phyloP scores from a whole-genome alignment of 352 stramenopile species.

The Globisporangium cylindrosporum region DNA sequence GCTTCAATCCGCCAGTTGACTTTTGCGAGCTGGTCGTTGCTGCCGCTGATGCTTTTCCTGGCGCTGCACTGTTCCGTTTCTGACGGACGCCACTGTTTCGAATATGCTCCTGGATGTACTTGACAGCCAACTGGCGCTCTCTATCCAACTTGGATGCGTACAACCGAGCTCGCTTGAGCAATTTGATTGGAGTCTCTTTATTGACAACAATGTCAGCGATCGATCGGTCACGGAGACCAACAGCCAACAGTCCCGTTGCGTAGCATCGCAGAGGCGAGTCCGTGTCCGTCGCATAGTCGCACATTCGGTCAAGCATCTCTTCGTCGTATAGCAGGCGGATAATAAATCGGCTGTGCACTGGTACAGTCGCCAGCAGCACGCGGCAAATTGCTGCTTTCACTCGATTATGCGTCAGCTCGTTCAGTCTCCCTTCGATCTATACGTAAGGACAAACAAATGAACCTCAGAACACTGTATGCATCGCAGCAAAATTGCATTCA shows the following conservation, averaged over 20 bases:
- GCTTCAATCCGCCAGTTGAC: slow-evolving; percentile 26
- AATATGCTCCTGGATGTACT: slow-evolving; percentile 77
- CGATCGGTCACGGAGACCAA: slow-evolving; percentile 75
- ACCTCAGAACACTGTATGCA: neutral
- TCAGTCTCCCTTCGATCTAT: slow-evolving; percentile 67
- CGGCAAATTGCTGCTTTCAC: slow-evolving; percentile 72
- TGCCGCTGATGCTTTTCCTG: slow-evolving; percentile 9
- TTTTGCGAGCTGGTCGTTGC: slow-evolving; percentile 1
- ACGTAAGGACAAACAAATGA: neutral
- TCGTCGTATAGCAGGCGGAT: slow-evolving; percentile 76
- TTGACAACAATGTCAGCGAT: slow-evolving; percentile 83
- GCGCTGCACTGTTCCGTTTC: slow-evolving; percentile 24
- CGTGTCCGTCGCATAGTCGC: slow-evolving; percentile 54
- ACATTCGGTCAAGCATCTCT: slow-evolving; percentile 72
- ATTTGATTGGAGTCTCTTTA: slow-evolving; percentile 66
- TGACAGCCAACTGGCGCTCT: slow-evolving; percentile 59
- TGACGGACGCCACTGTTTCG: slow-evolving; percentile 30
- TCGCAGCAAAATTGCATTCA: neutral
- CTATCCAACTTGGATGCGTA: slow-evolving; percentile 78
- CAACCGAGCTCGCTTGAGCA: slow-evolving; percentile 68
- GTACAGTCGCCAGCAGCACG: slow-evolving; percentile 68
- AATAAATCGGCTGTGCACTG: slow-evolving; percentile 71
- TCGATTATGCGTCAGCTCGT: slow-evolving; percentile 48
- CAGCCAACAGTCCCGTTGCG: slow-evolving; percentile 68
- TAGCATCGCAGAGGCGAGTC: slow-evolving; percentile 70